phyloP scores from a whole-genome alignment of 495 filamentous ascomycete species.

The Xylaria longipes region DNA sequence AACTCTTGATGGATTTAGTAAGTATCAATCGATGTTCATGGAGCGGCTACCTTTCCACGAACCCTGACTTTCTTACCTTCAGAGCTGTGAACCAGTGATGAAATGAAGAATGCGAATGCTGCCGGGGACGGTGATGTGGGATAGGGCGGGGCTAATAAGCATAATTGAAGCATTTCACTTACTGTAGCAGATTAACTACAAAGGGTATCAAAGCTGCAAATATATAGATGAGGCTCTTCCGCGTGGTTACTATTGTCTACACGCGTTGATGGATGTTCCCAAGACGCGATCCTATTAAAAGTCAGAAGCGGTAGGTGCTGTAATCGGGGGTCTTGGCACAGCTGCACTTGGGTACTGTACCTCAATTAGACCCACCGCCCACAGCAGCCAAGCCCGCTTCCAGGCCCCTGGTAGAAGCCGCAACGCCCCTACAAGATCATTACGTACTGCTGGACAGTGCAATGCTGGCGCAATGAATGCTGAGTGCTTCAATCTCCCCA shows the following conservation, averaged over 20 bases:
- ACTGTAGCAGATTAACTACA: neutral
- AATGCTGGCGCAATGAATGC: conserved; percentile 12
- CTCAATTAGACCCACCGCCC: no score
- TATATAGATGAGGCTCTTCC: conserved; percentile 13
- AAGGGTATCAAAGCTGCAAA: neutral
- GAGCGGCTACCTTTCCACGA: neutral
- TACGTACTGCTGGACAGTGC: neutral
- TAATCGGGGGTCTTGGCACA: neutral
- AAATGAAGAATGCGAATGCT: neutral
- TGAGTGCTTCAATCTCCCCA: neutral
- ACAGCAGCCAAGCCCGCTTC: conserved; percentile 3
- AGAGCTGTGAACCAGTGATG: neutral
- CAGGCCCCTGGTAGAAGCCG: neutral
- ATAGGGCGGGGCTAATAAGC: neutral
- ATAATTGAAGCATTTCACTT: neutral
- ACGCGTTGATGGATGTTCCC: conserved; percentile 27
- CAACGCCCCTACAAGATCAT: neutral
- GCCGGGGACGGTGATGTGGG: no score
- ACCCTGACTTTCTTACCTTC: neutral
- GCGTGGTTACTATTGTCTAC: neutral
- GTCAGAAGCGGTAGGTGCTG: neutral
- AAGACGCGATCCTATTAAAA: conserved; percentile 43
- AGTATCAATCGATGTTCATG: neutral
- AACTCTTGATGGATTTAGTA: neutral
- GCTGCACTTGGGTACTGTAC: neutral